Percentiles rank a stretch among this genome's conserved stretches.
phyloP scores from a whole-genome alignment of 768 basidiomycete genomes.

The Hemileccinum rubropunctum region DNA sequence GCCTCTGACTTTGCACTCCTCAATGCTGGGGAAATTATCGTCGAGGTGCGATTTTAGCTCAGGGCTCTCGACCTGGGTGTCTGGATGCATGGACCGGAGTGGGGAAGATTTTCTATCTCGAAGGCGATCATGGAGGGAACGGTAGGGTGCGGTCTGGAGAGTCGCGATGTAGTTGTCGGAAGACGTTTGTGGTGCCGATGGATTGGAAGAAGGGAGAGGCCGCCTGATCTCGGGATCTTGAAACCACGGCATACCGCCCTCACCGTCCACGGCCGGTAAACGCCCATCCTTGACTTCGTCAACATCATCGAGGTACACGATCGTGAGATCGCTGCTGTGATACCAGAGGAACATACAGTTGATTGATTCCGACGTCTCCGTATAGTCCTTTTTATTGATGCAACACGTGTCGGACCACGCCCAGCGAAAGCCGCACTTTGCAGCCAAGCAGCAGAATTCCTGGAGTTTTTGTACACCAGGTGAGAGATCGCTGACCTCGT shows the following conservation, averaged over 20 bases:
- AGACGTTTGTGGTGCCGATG: not conserved
- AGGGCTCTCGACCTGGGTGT: conserved; percentile 22
- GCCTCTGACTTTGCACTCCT: not conserved
- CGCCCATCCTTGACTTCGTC: conserved; percentile 21
- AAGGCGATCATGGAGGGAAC: conserved; percentile 12
- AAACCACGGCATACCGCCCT: conserved; percentile 10
- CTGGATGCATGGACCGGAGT: conserved; percentile 12
- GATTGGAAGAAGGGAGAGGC: conserved; percentile 9
- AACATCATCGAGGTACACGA: conserved; percentile 29
- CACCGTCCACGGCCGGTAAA: conserved; percentile 1
- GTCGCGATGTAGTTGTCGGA: conserved; percentile 1
- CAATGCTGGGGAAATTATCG: not conserved
- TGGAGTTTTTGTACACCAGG: conserved; percentile 24
- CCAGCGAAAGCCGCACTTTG: conserved; percentile 31
- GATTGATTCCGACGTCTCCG: conserved; percentile 27
- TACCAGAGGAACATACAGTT: conserved; percentile 32
- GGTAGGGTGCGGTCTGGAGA: not conserved
- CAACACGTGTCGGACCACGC: conserved; percentile 31
- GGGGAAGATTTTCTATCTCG: not conserved
- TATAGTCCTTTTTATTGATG: conserved; percentile 23
- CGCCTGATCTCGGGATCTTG: conserved; percentile 13
- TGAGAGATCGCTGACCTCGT: not conserved
- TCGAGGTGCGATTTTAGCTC: conserved; percentile 11
- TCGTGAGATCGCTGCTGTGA: conserved; percentile 22
- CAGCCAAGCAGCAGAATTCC: conserved; percentile 27